A percentile compares a stretch with the other conserved stretches of the same genome.
Evolutionary conservation across 805 yeast genomes (phyloP).

Genomic region (Wickerhamomyces xylosicus): DNA sequence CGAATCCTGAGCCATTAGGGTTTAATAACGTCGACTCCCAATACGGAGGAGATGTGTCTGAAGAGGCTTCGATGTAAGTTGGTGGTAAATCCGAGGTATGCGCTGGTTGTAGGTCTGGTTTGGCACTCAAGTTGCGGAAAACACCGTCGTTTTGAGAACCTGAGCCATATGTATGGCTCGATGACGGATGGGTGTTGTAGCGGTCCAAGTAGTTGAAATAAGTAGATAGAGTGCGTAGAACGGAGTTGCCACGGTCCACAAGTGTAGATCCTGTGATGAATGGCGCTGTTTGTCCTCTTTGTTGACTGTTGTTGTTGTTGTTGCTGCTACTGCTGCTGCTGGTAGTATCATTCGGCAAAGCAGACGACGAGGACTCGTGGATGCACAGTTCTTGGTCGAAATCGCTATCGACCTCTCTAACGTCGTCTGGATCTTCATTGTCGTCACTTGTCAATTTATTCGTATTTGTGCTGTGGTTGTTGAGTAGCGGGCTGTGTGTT

Average conservation of each 20-base stretch:
- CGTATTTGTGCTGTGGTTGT: neutral
- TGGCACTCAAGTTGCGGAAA: constrained; percentile 83
- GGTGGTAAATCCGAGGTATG: constrained; percentile 54
- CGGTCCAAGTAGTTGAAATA: constrained; percentile 29
- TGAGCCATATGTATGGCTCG: constrained; percentile 6
- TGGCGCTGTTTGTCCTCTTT: neutral
- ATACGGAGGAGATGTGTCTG: constrained; percentile 91
- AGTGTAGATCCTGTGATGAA: neutral
- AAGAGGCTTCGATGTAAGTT: constrained; percentile 89
- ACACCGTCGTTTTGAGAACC: constrained; percentile 71
- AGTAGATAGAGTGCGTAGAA: neutral
- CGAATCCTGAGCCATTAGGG: constrained; percentile 38
- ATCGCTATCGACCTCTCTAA: neutral
- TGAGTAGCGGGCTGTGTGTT: neutral
- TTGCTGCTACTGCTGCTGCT: neutral
- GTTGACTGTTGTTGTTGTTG: too few species aligned
- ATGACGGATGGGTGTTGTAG: constrained; percentile 8
- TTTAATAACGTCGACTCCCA: constrained; percentile 87
- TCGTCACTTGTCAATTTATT: neutral
- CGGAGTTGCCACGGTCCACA: neutral
- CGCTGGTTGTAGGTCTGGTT: constrained; percentile 45
- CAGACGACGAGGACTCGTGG: neutral
- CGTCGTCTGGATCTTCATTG: neutral
- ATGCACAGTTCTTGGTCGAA: neutral
- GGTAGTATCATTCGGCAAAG: neutral